Evolutionary conservation across 192 early-diverging fungal species (phyloP).

Genomic region (Podila horticola): DNA sequence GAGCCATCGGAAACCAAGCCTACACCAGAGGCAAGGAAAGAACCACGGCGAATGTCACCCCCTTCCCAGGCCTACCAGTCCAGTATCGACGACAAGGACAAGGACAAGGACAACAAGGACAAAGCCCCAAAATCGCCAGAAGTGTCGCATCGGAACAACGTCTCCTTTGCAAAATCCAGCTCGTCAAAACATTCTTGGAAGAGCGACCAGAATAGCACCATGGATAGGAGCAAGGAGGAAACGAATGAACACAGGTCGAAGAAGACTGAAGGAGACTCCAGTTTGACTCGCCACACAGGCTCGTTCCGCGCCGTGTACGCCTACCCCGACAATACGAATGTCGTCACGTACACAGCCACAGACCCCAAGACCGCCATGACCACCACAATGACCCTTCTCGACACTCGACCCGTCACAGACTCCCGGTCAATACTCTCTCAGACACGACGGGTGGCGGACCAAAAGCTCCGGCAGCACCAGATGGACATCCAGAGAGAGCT

Average conservation of each 20-base stretch:
- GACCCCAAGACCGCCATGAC: conserved; percentile 21
- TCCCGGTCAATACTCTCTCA: conserved; percentile 34
- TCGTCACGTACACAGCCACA: conserved; percentile 15
- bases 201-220: no score
- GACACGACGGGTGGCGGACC: conserved; percentile 25
- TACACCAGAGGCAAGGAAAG: no score
- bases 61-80: no score
- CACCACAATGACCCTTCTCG: conserved; percentile 31
- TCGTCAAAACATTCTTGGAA: no score
- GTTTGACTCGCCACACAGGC: background rate
- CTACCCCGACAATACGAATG: conserved; percentile 33
- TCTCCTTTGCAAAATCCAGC: no score
- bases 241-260: background rate
- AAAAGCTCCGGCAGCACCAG: conserved; percentile 22
- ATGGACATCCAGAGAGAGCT: conserved; percentile 29
- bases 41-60: no score
- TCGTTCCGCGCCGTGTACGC: conserved; percentile 20
- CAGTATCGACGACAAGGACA: no score
- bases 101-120: no score
- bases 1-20: no score
- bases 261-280: background rate
- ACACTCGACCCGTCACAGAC: conserved; percentile 25
- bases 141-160: no score
- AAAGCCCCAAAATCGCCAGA: no score
- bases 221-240: background rate